Conservation (phyloP, 768 basidiomycete genomes). For the Crepidotus variabilis region DNA sequence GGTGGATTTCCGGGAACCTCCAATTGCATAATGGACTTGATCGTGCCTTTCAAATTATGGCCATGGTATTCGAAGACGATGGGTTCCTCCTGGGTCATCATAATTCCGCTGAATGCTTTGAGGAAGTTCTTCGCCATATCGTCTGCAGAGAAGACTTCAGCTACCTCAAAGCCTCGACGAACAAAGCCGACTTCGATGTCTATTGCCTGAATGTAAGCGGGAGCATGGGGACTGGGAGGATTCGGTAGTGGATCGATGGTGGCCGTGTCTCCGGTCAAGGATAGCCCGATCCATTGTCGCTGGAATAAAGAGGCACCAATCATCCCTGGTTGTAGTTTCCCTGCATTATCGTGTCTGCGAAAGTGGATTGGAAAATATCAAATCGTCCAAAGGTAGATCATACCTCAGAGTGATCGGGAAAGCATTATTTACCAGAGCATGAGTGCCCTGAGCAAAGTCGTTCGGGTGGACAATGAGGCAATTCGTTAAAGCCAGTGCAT, state of each 20-base stretch:
- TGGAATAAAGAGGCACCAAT: slow-evolving; percentile 79
- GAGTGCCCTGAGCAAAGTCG: slow-evolving; percentile 72
- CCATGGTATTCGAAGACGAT: slow-evolving; percentile 89
- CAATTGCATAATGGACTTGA: slow-evolving; percentile 56
- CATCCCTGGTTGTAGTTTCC: slow-evolving; percentile 59
- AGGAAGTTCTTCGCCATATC: slow-evolving; percentile 77
- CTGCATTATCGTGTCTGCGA: slow-evolving; percentile 76
- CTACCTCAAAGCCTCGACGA: slow-evolving; percentile 46
- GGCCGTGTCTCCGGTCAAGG: slow-evolving; percentile 71
- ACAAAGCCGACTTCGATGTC: slow-evolving; percentile 78
- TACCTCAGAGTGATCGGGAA: slow-evolving; percentile 79
- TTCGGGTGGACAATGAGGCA: slow-evolving; percentile 74
- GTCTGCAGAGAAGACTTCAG: slow-evolving; percentile 80
- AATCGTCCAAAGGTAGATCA: neutral
- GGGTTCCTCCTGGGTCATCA: slow-evolving; percentile 66
- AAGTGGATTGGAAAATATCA: neutral
- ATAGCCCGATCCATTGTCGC: slow-evolving; percentile 88
- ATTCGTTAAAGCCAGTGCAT: slow-evolving; percentile 73
- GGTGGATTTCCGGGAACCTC: slow-evolving; percentile 53
- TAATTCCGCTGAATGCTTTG: slow-evolving; percentile 66
- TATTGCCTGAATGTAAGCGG: slow-evolving; percentile 69
- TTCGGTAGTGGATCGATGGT: slow-evolving; percentile 62
- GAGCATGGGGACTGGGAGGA: slow-evolving; percentile 44
- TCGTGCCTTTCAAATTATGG: slow-evolving; percentile 68
- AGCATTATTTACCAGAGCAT: slow-evolving; percentile 70